Percentiles rank a stretch among this genome's conserved stretches.
phyloP scores from a whole-genome alignment of 2,329 filamentous ascomycete species.

The Endoconidiophora laricicola region DNA sequence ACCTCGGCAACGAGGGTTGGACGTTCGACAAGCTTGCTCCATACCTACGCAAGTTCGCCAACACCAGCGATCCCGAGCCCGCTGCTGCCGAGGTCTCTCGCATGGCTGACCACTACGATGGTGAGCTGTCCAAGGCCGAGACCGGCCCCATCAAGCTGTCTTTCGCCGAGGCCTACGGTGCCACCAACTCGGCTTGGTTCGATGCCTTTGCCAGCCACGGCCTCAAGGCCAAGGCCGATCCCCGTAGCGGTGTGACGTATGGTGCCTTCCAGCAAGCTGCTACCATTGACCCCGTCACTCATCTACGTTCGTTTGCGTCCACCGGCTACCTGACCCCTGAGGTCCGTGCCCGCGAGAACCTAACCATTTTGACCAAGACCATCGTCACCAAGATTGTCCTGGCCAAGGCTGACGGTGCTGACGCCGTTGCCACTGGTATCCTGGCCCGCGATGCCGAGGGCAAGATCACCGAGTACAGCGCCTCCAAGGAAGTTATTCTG shows the following conservation, averaged over 20 bases:
- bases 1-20: constrained; percentile 18
- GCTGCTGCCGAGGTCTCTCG: constrained; percentile 18
- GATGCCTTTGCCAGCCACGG: constrained; percentile 22
- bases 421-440: constrained; percentile 21
- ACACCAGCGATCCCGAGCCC: constrained; percentile 18
- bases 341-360: constrained; percentile 15
- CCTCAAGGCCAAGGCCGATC: constrained; percentile 20
- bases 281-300: constrained; percentile 19
- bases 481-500: constrained; percentile 32
- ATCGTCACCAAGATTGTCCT: constrained; percentile 21
- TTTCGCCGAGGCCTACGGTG: constrained; percentile 15
- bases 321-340: constrained; percentile 21
- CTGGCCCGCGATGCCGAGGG: constrained; percentile 12
- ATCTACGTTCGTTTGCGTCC: constrained; percentile 20
- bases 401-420: constrained; percentile 15
- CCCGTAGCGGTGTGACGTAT: constrained; percentile 18
- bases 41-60: constrained; percentile 22
- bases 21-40: constrained; percentile 18
- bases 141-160: constrained; percentile 14
- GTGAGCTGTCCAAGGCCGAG: constrained; percentile 19
- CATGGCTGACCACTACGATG: constrained; percentile 20
- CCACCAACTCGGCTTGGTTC: constrained; percentile 23
- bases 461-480: constrained; percentile 16
- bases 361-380: constrained; percentile 21
- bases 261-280: constrained; percentile 21